Conservation (phyloP, 257 asterid species). For the Scutellaria barbata region DNA sequence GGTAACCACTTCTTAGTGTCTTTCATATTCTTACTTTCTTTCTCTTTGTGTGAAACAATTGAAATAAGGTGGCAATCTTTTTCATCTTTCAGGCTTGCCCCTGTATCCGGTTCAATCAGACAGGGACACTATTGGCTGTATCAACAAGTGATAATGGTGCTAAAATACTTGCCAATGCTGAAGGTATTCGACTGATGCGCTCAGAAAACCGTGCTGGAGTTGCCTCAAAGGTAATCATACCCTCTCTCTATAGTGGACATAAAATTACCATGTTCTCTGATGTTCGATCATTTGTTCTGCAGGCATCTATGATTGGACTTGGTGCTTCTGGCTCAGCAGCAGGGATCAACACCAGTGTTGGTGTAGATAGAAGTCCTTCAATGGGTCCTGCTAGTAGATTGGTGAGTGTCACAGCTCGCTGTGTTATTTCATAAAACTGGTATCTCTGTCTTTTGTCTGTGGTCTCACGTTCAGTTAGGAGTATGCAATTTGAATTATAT, state of each 20-base stretch:
- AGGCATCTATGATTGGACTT: conserved; percentile 48
- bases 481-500: not conserved
- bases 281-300: conserved; percentile 27
- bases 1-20: conserved; percentile 41
- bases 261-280: conserved; percentile 19
- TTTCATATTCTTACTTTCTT: conserved; percentile 16
- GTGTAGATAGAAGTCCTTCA: conserved; percentile 50
- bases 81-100: conserved; percentile 65
- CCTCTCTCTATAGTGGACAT: not conserved
- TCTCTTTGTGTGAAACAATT: conserved; percentile 8
- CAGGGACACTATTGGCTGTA: conserved; percentile 69
- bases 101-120: conserved; percentile 65
- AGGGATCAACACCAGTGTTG: conserved; percentile 43
- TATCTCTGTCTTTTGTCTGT: not conserved
- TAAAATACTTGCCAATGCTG: conserved; percentile 65
- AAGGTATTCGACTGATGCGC: conserved; percentile 48
- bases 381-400: conserved; percentile 40
- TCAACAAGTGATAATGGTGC: conserved; percentile 66
- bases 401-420: conserved; percentile 41
- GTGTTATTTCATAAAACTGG: conserved; percentile 12
- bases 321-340: conserved; percentile 56
- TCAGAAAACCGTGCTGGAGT: conserved; percentile 47
- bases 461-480: not conserved
- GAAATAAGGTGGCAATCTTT: conserved; percentile 20
- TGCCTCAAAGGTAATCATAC: conserved; percentile 48